Percentiles rank a stretch among this genome's conserved stretches.
These are phyloP conservation scores for Pythium monospermum DNA, from an alignment of 352 stramenopile genomes.

Conservation along the genomic window DNA sequence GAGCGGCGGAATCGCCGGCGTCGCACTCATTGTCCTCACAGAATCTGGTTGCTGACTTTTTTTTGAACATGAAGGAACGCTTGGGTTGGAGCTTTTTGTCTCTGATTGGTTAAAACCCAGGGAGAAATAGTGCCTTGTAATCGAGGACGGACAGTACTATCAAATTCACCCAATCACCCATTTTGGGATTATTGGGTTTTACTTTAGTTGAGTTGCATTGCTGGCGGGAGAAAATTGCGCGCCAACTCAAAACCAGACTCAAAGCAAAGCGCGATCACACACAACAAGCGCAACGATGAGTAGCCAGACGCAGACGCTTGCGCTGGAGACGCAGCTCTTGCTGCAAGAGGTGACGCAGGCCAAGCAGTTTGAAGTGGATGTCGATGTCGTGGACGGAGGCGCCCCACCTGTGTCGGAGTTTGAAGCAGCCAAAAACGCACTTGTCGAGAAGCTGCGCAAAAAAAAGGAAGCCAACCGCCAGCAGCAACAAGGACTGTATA, in stretches of 20 bases:
- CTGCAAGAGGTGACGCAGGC: slow-evolving; percentile 69
- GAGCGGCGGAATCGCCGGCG: slow-evolving; percentile 37
- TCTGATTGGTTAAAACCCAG: slow-evolving; percentile 1
- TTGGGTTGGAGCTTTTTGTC: neutral
- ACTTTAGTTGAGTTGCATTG: neutral
- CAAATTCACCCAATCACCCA: neutral
- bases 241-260: neutral
- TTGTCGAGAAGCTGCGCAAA: slow-evolving; percentile 59
- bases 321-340: slow-evolving; percentile 73
- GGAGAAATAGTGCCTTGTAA: neutral
- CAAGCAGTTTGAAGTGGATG: slow-evolving; percentile 29
- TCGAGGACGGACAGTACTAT: neutral
- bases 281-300: neutral
- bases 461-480: slow-evolving; percentile 54
- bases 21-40: no score
- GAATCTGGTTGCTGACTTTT: no score
- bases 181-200: slow-evolving; percentile 1
- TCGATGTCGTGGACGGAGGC: slow-evolving; percentile 21
- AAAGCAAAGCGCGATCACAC: neutral
- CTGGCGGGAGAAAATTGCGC: slow-evolving; percentile 11
- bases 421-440: slow-evolving; percentile 45
- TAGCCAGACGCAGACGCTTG: slow-evolving; percentile 50
- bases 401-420: slow-evolving; percentile 34
- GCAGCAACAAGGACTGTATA: slow-evolving; percentile 46
- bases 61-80: neutral